Evolutionary conservation across 139 green algal genomes (phyloP), one percentile per base, ranked within the genome.

Genomic region (Chlamydomonas incerta): DNA sequence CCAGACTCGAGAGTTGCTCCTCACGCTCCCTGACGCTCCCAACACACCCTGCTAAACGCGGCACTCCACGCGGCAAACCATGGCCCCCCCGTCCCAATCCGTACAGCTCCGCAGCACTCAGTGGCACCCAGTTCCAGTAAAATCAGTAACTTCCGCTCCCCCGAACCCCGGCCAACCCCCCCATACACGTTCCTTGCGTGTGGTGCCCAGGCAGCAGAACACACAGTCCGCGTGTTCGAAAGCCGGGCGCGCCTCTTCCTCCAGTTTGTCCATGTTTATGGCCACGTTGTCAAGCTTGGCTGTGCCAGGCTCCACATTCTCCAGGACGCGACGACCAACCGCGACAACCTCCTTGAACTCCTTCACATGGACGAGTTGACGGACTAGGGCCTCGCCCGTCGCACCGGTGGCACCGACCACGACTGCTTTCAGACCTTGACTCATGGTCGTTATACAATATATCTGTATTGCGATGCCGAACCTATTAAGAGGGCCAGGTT

Each of bases 191-290:
- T 92, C 92, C 52, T 80, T 83, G 14, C 93, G 86, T 10, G 92
- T 95, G 28, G 93, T 95, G 62, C 93, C 93, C 34, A 95, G 85
- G 6, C 86, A 82, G 72, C 90, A 94, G 73, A 95, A 95, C 0
- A 93, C 87, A 0, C 86, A 73, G 82, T 92, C 81, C 0, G 89
- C 92, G 11, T 87, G 87, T 0, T 41, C 28, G 57, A 95, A 88
- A 0, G 87, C 89, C 0, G 85, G 81, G 1, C 47, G 67, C 0
- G 37, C 89, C 58, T 93, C 86, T 31, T 57, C 24, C 52, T 92
- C 68, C 33, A 92, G 34, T 2, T 87, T 83, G 37, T 92, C 89
- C 85, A 92, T 93, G 60, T 92, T 74, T 0, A 95, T 8, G 41
- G 41, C 41, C 41, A 50, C 6, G 41, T 84, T 63, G 46, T 69